Percentiles rank a stretch among this genome's conserved stretches.
These are phyloP conservation scores for Coniochaeta sp. DNA, from an alignment of 2,329 filamentous ascomycete genomes.

Conservation along the genomic window DNA sequence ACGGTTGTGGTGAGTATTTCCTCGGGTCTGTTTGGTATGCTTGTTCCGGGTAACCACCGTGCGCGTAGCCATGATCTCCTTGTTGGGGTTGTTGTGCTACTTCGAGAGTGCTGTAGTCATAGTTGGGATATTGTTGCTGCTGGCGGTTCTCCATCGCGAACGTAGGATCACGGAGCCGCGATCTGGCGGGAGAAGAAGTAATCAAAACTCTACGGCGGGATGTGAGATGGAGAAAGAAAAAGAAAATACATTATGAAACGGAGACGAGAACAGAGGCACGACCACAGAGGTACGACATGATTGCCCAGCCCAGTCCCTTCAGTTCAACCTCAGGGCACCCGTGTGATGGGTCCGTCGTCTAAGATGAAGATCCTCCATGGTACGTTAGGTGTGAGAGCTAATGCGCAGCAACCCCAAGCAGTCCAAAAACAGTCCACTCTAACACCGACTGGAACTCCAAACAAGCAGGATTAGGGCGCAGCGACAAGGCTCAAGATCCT, in stretches of 20 bases:
- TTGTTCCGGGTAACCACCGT: background rate
- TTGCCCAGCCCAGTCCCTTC: too few species aligned
- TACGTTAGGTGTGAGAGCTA: background rate
- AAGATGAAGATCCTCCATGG: too few species aligned
- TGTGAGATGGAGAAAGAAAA: background rate
- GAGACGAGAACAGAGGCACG: background rate
- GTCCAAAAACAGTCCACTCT: too few species aligned
- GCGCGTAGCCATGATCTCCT: background rate
- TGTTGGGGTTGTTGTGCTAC: background rate
- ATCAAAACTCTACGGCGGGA: background rate
- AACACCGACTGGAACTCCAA: background rate
- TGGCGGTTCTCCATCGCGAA: conserved; percentile 1
- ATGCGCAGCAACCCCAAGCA: background rate
- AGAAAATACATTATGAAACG: background rate
- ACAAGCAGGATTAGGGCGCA: background rate
- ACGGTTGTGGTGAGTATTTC: background rate
- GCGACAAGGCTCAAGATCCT: background rate
- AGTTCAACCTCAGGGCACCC: too few species aligned
- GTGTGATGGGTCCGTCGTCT: too few species aligned
- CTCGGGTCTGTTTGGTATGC: background rate
- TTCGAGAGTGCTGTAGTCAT: conserved; percentile 4
- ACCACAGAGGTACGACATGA: background rate
- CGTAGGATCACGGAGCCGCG: background rate
- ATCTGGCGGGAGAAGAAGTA: background rate
- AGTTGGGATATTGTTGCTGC: background rate